Evolutionary conservation across 1,139 yeast genomes (phyloP), one percentile per base, ranked within the genome.

Genomic region (Magnusiomyces paraingens): DNA sequence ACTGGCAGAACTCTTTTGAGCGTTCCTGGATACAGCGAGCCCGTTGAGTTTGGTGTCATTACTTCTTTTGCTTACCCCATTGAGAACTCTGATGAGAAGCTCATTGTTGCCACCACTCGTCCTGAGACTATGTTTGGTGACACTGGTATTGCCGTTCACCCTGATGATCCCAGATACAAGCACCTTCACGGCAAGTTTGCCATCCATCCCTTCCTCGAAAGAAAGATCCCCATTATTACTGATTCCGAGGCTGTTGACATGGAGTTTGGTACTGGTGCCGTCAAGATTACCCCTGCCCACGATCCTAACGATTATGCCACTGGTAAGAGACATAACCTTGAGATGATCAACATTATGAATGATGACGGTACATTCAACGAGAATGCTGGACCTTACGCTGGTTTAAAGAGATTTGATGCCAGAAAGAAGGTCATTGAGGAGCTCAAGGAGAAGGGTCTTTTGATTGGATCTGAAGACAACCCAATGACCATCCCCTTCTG

Each of bases 231-330:
- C 61, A 89, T 93, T 67, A 76, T 93, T 58, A 81, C 91, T 55
- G 99, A 93, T 70, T 70, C 84, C 42, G 96, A 89, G 73, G 94
- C 98, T 43, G 99, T 93, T 60, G 99, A 93, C 71, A 93, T 93
- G 98, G 96, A 88, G 72, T 93, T 93, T 64, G 99, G 99, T 79
- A 93, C 99, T 61, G 99, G 99, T 84, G 99, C 99, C 47, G 99
- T 93, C 61, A 93, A 93, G 75, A 93, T 93, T 68, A 93, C 99
- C 21, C 99, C 99, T 57, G 97, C 96, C 53, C 99, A 93, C 72
- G 99, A 93, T 73, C 88, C 86, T 66, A 93, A 93, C 79, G 99
- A 93, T 88, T 89, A 88, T 78, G 80, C 78, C 66, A 88, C 97
- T 55, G 99, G 99, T 76, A 90, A 88, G 75, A 90, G 98, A 75